Percentiles rank a stretch among this genome's conserved stretches.
phyloP scores from a whole-genome alignment of 2,329 filamentous ascomycete species.

The Pseudocercospora musae region DNA sequence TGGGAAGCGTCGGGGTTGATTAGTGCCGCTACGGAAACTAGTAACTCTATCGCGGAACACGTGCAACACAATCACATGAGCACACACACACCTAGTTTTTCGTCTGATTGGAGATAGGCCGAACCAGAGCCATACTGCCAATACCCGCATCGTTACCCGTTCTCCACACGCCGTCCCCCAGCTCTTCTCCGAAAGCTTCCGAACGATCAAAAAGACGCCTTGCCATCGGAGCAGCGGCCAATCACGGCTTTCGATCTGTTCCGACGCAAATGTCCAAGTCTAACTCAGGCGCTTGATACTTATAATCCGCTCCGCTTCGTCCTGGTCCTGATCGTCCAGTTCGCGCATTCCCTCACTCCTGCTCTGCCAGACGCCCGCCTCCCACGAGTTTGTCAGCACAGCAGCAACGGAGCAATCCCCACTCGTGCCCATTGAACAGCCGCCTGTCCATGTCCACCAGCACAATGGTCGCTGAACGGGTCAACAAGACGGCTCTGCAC shows the following conservation, averaged over 20 bases:
- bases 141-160: neutral
- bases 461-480: slow-evolving; percentile 49
- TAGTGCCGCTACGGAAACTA: too few species aligned
- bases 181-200: neutral
- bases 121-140: too few species aligned
- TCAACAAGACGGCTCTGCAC: slow-evolving; percentile 93
- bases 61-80: too few species aligned
- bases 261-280: slow-evolving; percentile 2
- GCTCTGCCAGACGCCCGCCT: slow-evolving; percentile 39
- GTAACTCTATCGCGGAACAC: too few species aligned
- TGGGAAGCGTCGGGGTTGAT: too few species aligned
- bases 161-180: neutral
- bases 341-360: too few species aligned
- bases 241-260: neutral
- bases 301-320: too few species aligned
- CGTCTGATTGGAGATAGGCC: too few species aligned
- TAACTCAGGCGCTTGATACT: too few species aligned
- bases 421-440: slow-evolving; percentile 53
- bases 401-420: slow-evolving; percentile 57
- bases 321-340: too few species aligned
- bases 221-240: neutral
- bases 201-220: neutral
- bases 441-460: too few species aligned
- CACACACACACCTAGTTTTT: too few species aligned
- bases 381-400: slow-evolving; percentile 56